Base-by-base conservation (phyloP, 768 basidiomycete species). In the Tulasnella sp. region DNA sequence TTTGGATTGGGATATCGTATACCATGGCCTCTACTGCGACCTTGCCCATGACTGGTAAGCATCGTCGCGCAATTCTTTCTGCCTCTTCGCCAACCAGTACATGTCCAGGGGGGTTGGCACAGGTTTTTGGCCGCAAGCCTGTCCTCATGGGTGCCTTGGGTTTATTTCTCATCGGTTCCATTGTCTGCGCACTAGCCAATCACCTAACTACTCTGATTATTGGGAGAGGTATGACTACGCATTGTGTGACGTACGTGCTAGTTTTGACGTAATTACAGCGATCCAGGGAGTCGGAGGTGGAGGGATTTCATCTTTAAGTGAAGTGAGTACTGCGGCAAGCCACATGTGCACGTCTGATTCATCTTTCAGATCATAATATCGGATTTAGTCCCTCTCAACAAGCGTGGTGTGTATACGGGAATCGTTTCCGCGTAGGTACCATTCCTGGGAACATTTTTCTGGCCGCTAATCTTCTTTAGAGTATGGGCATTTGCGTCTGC, bases 301-400 rank as follows among this genome's bases (percentile, higher is more conserved):
- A 0, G 69, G 68, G 2, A 70, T 75, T 9, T 61, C 69, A 15
- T 64, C 71, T 5, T 57, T 73, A 6, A 64, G 67, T 2, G 69
- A n/a, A n/a, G n/a, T n/a, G n/a, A n/a, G n/a, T n/a, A n/a, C n/a
- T n/a, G n/a, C n/a, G n/a, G n/a, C n/a, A n/a, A n/a, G n/a, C n/a
- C n/a, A n/a, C n/a, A n/a, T n/a, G n/a, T n/a, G n/a, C n/a, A n/a
- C n/a, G 69, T 75, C 9, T 61, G 68, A 17, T 64, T 70, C 6
- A 58, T 73, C 6, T 64, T 67, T 1, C 68, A 70, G 5, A 76
- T 77, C 40, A 66, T 78, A 35, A 48, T 75, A 3, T 64, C 69
- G 9, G 77, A 79, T 59, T 63, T 79, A 1, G 73, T 77, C 14
- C 68, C 75, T 3, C 67, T 79, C 4, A 41, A 64, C 15, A 73